Evolutionary conservation across 441 rosid species (phyloP).

Genomic region (Manihot esculenta): DNA sequence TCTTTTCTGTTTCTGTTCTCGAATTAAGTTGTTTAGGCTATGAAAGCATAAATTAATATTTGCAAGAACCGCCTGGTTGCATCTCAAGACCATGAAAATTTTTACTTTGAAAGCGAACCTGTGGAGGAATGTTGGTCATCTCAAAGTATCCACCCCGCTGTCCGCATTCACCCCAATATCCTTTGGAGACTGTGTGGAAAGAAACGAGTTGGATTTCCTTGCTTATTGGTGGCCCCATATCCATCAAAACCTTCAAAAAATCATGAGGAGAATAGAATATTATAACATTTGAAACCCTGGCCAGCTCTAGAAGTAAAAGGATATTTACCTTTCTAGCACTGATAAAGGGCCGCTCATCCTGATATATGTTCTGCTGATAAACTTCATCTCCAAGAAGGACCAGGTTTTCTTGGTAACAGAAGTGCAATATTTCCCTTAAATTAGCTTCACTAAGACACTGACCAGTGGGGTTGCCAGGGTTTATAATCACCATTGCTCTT

Average conservation of each 20-base stretch:
- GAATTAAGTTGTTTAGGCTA: neutral
- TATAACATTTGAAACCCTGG: constrained; percentile 11
- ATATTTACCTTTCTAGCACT: constrained; percentile 73
- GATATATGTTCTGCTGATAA: constrained; percentile 96
- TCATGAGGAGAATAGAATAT: constrained; percentile 1
- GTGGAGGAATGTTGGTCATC: constrained; percentile 92
- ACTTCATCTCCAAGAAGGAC: constrained; percentile 98
- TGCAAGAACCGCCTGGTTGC: neutral
- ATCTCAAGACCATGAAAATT: constrained; percentile 3
- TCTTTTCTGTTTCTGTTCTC: neutral
- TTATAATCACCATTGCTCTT: constrained; percentile 95
- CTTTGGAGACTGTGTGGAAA: constrained; percentile 95
- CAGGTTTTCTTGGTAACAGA: constrained; percentile 73
- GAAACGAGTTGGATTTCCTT: constrained; percentile 92
- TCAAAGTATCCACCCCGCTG: constrained; percentile 99
- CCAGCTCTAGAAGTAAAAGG: constrained; percentile 6
- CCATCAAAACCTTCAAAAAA: constrained; percentile 72
- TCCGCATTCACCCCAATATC: constrained; percentile 99
- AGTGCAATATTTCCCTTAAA: constrained; percentile 73
- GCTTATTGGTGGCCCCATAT: constrained; percentile 82
- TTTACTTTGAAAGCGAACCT: constrained; percentile 44
- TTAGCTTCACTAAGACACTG: constrained; percentile 90
- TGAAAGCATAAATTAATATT: neutral
- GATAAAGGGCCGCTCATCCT: constrained; percentile 89
- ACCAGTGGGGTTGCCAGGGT: constrained; percentile 99